Evolutionary conservation across 257 asterid species (phyloP), one percentile per base, ranked within the genome.

Genomic region (Pogostemon cablin): DNA sequence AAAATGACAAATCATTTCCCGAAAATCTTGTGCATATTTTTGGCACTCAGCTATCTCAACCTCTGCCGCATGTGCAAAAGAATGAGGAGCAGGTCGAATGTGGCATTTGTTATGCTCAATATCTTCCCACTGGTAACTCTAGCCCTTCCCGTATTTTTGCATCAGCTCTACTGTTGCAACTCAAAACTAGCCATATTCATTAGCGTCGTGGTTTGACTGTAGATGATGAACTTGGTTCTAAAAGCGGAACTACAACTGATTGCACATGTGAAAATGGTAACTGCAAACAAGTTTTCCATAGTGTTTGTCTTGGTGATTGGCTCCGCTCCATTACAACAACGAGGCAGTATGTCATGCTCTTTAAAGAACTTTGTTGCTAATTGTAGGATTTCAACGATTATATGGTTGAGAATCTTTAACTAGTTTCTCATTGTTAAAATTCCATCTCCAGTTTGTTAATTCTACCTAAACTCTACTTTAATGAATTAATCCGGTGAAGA

Each of bases 191-290:
- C 43, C 61, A 43, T 67, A 20, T 41, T 62, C 65, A 70, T 64
- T 79, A 47, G 75, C 67, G 68, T 56, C 52, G 32, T 70, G 47
- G 5, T 77, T 64, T 80, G 73, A 47, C 7, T 69, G 35, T 72
- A 91, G 97, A 91, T 80, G 95, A 82, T 61, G 97, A 91, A 79
- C 92, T 89, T 72, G 96, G 97, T 9, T 73, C 80, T 4, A 81
- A 75, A 73, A 91, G 97, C 65, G 97, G 97, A 72, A 75, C 86
- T 73, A 82, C 81, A 72, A 87, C 93, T 35, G 93, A 91, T 81
- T 81, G 78, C 71, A 82, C 81, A 47, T 91, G 97, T 74, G 95
- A 89, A 74, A 91, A 84, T 65, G 82, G 76, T 69, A 83, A 78
- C 82, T 91, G 97, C 83, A 80, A 75, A 42, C 88, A 83, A 62